These are phyloP conservation scores for Mortierella sp. DNA, from an alignment of 371 early-diverging fungal genomes.

Conservation along the genomic window DNA sequence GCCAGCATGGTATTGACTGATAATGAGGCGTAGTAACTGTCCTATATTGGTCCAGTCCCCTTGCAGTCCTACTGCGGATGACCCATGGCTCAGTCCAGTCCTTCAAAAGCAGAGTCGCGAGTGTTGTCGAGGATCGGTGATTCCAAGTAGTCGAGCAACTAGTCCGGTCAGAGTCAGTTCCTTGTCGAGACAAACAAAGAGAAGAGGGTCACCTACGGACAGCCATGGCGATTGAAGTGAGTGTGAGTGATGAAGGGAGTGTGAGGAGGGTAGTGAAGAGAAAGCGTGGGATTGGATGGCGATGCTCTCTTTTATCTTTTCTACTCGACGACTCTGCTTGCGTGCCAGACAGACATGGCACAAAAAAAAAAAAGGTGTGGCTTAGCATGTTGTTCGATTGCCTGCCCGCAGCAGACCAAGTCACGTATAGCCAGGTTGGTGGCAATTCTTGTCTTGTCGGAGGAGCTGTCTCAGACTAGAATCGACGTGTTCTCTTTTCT, in stretches of 20 bases:
- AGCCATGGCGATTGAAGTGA: slow-evolving; percentile 22
- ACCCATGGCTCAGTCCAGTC: not conserved
- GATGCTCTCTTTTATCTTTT: slow-evolving; percentile 2
- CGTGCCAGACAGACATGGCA: not conserved
- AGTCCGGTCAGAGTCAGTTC: not conserved
- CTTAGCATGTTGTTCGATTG: slow-evolving; percentile 16
- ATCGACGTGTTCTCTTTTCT: not conserved
- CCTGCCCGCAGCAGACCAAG: slow-evolving; percentile 9
- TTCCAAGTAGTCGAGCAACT: not conserved
- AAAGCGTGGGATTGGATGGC: slow-evolving; percentile 13
- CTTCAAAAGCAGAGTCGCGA: slow-evolving; percentile 1
- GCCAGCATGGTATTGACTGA: too few relatives aligned
- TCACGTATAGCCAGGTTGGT: not conserved
- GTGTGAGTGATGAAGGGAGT: not conserved
- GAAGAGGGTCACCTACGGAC: slow-evolving; percentile 31
- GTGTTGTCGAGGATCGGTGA: not conserved
- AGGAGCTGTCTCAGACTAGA: not conserved
- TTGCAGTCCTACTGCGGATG: not conserved
- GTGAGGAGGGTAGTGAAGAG: slow-evolving; percentile 3
- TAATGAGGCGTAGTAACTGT: not conserved
- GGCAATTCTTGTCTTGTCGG: not conserved
- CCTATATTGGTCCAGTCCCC: not conserved
- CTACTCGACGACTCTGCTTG: not conserved
- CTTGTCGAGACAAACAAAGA: not conserved
- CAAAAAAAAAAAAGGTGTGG: slow-evolving; percentile 4